Conservation (phyloP, 176 grass and related monocot genomes). For the Guadua angustifolia region DNA sequence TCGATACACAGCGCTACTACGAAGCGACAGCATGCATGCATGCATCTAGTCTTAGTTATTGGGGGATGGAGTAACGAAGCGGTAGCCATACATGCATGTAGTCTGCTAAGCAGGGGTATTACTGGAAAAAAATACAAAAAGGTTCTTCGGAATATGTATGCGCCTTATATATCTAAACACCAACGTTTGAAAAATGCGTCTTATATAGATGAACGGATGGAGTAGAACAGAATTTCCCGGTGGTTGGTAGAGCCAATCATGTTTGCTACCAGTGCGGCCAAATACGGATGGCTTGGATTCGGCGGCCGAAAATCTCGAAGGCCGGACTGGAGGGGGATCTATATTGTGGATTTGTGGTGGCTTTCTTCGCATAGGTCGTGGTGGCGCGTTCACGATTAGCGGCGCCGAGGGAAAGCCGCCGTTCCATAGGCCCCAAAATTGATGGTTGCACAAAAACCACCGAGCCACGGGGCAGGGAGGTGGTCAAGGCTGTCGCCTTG, state of each 20-base stretch:
- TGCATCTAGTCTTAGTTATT: too few relatives aligned
- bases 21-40: too few relatives aligned
- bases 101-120: too few relatives aligned
- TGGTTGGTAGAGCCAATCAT: neutral
- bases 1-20: too few relatives aligned
- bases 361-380: neutral
- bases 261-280: neutral
- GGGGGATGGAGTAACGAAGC: too few relatives aligned
- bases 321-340: neutral
- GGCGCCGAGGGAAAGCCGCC: neutral
- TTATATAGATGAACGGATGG: too few relatives aligned
- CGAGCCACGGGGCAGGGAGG: neutral
- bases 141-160: too few relatives aligned
- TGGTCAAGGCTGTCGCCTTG: too few relatives aligned
- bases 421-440: neutral
- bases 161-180: too few relatives aligned
- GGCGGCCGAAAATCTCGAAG: neutral
- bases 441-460: neutral
- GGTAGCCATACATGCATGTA: too few relatives aligned
- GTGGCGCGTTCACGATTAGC: conserved; percentile 1
- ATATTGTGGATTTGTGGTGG: neutral
- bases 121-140: too few relatives aligned
- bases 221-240: neutral
- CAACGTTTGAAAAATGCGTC: too few relatives aligned
- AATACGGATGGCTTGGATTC: neutral